phyloP scores from a whole-genome alignment of 768 basidiomycete species.

The Naganishia friedmannii region DNA sequence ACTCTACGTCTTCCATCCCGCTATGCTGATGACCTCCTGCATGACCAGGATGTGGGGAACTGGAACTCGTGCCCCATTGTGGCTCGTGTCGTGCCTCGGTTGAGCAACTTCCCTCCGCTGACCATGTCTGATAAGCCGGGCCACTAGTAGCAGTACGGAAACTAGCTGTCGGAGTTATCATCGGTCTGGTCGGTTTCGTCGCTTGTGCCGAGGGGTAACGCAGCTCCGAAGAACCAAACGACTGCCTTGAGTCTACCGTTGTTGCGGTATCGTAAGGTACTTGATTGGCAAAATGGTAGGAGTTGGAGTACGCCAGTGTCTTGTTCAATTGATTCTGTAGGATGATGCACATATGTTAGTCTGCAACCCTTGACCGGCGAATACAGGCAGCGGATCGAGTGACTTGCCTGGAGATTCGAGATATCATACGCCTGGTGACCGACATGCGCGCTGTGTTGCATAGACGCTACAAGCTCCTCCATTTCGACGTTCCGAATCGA shows the following conservation, averaged over 20 bases:
- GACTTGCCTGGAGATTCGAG: conserved; percentile 9
- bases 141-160: conserved; percentile 1
- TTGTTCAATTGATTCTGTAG: conserved; percentile 13
- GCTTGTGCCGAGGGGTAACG: background rate
- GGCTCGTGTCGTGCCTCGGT: background rate
- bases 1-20: conserved; percentile 1
- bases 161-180: conserved; percentile 4
- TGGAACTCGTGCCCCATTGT: background rate
- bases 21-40: background rate
- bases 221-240: background rate
- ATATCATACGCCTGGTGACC: conserved; percentile 18
- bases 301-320: conserved; percentile 15
- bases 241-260: background rate
- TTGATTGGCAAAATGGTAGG: background rate
- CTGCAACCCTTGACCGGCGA: background rate
- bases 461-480: conserved; percentile 20
- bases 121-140: background rate
- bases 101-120: background rate
- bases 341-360: background rate
- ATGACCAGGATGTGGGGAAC: too few species aligned
- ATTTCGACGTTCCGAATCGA: background rate
- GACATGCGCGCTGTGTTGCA: conserved; percentile 18
- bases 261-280: background rate
- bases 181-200: conserved; percentile 16
- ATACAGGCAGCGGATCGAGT: background rate